Evolutionary conservation across 2,329 filamentous ascomycete species (phyloP), one percentile per base, ranked within the genome.

Genomic region (Diplodia seriata): DNA sequence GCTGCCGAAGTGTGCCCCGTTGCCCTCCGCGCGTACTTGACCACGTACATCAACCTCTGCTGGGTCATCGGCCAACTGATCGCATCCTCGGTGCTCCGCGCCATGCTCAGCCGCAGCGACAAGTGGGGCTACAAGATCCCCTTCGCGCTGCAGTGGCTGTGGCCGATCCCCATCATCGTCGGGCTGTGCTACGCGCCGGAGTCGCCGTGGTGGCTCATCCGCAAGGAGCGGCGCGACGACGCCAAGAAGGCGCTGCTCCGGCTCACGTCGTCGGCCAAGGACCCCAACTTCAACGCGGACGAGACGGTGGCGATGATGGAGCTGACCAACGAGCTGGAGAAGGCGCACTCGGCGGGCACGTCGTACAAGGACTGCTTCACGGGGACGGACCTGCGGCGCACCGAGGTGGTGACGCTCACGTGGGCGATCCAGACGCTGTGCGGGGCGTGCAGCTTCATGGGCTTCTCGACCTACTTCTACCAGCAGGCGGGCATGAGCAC

Each of bases 221-320:
- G 90, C 36, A 85, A 83, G 71, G 88, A 87, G 29, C 84, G 84
- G 53, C 79, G 86, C 47, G 85, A 87, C 5, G 87, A 90, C 18
- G 90, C 90, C 23, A 90, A 90, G 78, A 79, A 81, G 47, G 82
- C 89, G 1, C 82, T 92, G 23, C 80, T 89, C 57, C 87, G 90
- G 3, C 81, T 92, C 29, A 91, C 90, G 1, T 89, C 85, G 31
- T 74, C 74, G 68, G 73, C 76, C 29, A 70, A 72, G 9, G 74
- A 76, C 56, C 73, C 75, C 9, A 29, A 47, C 5, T 81, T 92
- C 33, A 91, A 89, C 1, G 70, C 72, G 14, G 74, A 76, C 55
- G 74, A 76, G 18, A 95, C 91, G 0, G 85, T 97, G 69, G 89
- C 91, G 71, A 94, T 96, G 91, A 97, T 97, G 88, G 87, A 92